A percentile compares a stretch with the other conserved stretches of the same genome.
These are phyloP conservation scores for Umbelopsis sp. DNA, from an alignment of 192 early-diverging fungal species.

Conservation along the genomic window DNA sequence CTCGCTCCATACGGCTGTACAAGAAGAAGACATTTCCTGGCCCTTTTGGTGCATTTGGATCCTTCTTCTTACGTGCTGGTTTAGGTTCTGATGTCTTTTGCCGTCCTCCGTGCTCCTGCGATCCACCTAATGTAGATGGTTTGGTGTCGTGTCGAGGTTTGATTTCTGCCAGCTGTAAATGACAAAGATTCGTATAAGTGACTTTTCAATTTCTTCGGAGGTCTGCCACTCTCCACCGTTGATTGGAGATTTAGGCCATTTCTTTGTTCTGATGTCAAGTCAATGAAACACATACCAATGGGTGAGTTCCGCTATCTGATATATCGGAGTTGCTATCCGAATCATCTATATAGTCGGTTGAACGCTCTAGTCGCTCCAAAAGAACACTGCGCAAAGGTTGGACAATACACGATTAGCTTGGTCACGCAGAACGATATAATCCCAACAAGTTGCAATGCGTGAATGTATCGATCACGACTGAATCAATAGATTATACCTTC, in stretches of 20 bases:
- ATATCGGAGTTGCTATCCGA: constrained; percentile 20
- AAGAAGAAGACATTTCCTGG: constrained; percentile 45
- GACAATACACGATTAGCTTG: background rate
- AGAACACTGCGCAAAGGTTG: constrained; percentile 15
- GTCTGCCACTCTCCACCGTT: too few relatives aligned
- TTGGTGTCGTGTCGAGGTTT: background rate
- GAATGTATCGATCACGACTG: background rate
- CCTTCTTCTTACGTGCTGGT: constrained; percentile 38
- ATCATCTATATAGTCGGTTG: constrained; percentile 14
- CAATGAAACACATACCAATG: background rate
- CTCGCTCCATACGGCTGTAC: constrained; percentile 43
- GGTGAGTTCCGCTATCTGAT: background rate
- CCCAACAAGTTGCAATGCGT: too few relatives aligned
- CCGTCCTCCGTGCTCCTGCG: constrained; percentile 2
- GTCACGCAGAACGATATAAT: too few relatives aligned
- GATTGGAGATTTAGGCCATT: background rate
- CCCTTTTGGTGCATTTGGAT: constrained; percentile 48
- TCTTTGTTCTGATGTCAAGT: background rate
- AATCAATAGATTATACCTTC: constrained; percentile 31
- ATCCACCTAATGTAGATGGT: background rate
- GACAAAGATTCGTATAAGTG: background rate
- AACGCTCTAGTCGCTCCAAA: constrained; percentile 25
- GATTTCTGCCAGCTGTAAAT: constrained; percentile 1
- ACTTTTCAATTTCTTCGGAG: too few relatives aligned
- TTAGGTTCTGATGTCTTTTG: constrained; percentile 16